A percentile compares a stretch with the other conserved stretches of the same genome.
phyloP scores from a whole-genome alignment of 345 rosid genomes.

The Firmiana major region DNA sequence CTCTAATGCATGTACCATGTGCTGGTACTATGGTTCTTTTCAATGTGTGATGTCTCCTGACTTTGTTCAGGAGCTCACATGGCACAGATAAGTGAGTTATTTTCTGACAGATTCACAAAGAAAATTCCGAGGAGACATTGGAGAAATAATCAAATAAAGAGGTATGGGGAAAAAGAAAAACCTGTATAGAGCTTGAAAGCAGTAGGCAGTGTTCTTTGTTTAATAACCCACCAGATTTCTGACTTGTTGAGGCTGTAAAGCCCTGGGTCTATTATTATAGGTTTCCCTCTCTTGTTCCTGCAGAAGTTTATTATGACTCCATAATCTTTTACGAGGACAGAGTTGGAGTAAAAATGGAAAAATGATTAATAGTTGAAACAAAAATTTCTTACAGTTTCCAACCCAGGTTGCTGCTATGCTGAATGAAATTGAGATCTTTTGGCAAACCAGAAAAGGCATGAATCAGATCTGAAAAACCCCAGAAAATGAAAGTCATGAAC shows the following conservation, averaged over 20 bases:
- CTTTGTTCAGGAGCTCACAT: constrained; percentile 24
- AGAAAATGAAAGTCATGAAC: neutral
- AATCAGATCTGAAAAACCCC: constrained; percentile 69
- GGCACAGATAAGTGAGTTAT: constrained; percentile 8
- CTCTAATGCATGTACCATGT: constrained; percentile 4
- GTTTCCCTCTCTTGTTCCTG: constrained; percentile 84
- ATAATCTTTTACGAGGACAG: neutral
- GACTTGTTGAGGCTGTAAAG: constrained; percentile 72
- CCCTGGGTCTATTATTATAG: constrained; percentile 81
- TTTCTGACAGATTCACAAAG: neutral
- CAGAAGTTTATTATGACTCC: neutral
- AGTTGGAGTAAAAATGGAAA: neutral
- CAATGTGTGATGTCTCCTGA: constrained; percentile 1
- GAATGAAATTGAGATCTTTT: constrained; percentile 79
- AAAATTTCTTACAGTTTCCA: constrained; percentile 69
- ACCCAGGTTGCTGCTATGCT: constrained; percentile 70
- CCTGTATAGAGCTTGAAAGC: constrained; percentile 93
- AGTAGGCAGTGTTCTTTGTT: constrained; percentile 76
- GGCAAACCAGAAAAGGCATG: constrained; percentile 78
- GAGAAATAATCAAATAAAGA: neutral
- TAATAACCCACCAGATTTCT: constrained; percentile 72
- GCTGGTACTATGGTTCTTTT: neutral
- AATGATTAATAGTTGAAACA: neutral
- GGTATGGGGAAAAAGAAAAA: constrained; percentile 13
- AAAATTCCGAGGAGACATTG: neutral